phyloP scores from a whole-genome alignment of 2,329 filamentous ascomycete genomes.

The Aspergillus alliaceus region DNA sequence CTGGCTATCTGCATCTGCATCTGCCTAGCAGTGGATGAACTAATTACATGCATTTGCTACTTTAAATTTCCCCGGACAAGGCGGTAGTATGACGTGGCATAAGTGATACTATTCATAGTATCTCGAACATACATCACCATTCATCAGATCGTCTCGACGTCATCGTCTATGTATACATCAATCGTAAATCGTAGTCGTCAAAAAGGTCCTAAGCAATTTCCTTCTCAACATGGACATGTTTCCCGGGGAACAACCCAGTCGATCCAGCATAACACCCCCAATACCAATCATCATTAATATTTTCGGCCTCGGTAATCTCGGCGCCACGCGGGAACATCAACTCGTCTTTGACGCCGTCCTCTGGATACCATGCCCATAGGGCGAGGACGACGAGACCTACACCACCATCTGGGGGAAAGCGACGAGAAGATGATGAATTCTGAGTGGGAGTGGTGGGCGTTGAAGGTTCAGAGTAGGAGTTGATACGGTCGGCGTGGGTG shows the following conservation, averaged over 20 bases:
- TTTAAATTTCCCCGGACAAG: no score
- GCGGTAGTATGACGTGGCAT: no score
- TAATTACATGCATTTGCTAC: background rate
- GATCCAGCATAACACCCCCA: conserved; percentile 81
- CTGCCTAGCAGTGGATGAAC: background rate
- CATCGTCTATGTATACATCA: conserved; percentile 2
- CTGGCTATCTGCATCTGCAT: background rate
- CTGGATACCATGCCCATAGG: conserved; percentile 77
- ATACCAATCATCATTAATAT: conserved; percentile 89
- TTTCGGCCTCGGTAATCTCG: conserved; percentile 78
- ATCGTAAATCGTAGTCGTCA: background rate
- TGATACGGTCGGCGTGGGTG: conserved; percentile 6
- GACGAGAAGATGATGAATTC: conserved; percentile 15
- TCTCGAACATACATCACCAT: no score
- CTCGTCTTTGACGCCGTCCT: conserved; percentile 61
- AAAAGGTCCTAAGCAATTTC: conserved; percentile 29
- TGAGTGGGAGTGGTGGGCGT: conserved; percentile 61
- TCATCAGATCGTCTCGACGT: background rate
- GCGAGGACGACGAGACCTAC: conserved; percentile 64
- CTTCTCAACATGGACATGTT: conserved; percentile 63
- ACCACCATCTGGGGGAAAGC: conserved; percentile 75
- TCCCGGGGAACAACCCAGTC: conserved; percentile 76
- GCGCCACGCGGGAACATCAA: conserved; percentile 80
- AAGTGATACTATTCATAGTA: no score
- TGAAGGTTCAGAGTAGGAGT: conserved; percentile 5